phyloP scores from a whole-genome alignment of 768 basidiomycete genomes.

The Tremella fuciformis region DNA sequence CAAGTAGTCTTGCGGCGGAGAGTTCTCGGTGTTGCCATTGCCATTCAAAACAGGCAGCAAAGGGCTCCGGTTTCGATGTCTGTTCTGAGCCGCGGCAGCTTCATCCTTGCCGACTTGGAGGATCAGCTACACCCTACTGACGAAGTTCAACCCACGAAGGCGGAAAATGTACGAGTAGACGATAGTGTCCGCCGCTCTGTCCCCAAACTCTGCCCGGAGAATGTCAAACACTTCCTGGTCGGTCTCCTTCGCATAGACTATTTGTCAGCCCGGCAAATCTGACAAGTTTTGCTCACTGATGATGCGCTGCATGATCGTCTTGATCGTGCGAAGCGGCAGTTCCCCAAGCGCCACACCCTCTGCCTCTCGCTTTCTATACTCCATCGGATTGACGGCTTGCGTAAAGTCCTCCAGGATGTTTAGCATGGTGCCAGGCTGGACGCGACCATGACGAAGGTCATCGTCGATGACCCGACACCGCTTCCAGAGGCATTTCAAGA shows the following conservation, averaged over 20 bases:
- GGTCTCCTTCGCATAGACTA: constrained; percentile 51
- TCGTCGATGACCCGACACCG: constrained; percentile 89
- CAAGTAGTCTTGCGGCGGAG: not conserved
- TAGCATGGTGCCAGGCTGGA: constrained; percentile 85
- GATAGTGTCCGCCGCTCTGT: constrained; percentile 52
- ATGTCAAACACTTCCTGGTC: constrained; percentile 76
- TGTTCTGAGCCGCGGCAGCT: constrained; percentile 6
- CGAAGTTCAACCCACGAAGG: constrained; percentile 22
- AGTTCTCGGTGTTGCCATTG: constrained; percentile 2
- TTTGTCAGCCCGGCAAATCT: constrained; percentile 48
- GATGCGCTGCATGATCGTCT: constrained; percentile 95
- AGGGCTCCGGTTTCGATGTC: constrained; percentile 7
- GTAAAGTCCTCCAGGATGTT: constrained; percentile 91
- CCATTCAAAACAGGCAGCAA: not conserved
- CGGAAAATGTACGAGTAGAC: constrained; percentile 41
- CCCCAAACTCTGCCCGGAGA: constrained; percentile 84
- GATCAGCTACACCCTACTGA: not conserved
- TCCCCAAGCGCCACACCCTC: constrained; percentile 93
- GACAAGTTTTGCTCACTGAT: constrained; percentile 68
- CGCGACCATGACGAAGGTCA: constrained; percentile 71
- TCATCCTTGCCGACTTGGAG: constrained; percentile 15
- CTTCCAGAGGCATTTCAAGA: constrained; percentile 97
- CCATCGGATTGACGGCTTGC: constrained; percentile 87
- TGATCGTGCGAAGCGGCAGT: constrained; percentile 95
- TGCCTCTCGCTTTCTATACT: constrained; percentile 87